Percentiles rank a stretch among this genome's conserved stretches.
Conservation (phyloP, 179 eudicot species). For the Beta corolliflora region DNA sequence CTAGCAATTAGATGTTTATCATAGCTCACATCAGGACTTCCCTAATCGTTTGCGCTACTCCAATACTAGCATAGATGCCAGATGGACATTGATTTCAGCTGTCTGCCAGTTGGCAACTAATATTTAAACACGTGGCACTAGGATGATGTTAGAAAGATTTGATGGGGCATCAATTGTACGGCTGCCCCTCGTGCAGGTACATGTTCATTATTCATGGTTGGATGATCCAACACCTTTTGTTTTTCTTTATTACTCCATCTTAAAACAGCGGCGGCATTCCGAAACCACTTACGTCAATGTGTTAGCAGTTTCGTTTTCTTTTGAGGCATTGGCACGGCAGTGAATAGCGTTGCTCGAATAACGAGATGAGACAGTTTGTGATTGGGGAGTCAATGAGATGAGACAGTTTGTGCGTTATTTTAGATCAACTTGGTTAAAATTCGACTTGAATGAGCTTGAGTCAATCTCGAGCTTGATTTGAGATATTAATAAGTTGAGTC, state of each 20-base stretch:
- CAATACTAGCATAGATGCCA: too few species aligned
- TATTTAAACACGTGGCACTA: not conserved
- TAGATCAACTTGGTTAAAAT: too few species aligned
- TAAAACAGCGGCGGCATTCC: slow-evolving; percentile 29
- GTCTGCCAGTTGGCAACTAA: not conserved
- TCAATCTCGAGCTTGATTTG: too few species aligned
- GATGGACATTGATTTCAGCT: not conserved
- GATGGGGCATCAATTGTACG: slow-evolving; percentile 23
- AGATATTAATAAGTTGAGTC: too few species aligned
- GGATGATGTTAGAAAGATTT: not conserved
- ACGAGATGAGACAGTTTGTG: too few species aligned
- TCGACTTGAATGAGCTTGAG: too few species aligned
- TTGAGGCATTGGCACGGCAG: not conserved
- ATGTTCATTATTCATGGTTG: slow-evolving; percentile 6
- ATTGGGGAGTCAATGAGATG: too few species aligned
- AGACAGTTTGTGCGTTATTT: too few species aligned
- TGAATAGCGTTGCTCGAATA: not conserved
- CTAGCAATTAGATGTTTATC: too few species aligned
- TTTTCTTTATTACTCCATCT: not conserved
- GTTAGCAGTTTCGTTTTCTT: not conserved
- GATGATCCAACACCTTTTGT: not conserved
- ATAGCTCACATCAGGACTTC: too few species aligned
- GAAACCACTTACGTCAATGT: slow-evolving; percentile 18
- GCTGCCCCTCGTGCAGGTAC: slow-evolving; percentile 31
- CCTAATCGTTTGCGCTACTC: too few species aligned